phyloP scores from a whole-genome alignment of 768 basidiomycete genomes.

The Amanita fuliginea region DNA sequence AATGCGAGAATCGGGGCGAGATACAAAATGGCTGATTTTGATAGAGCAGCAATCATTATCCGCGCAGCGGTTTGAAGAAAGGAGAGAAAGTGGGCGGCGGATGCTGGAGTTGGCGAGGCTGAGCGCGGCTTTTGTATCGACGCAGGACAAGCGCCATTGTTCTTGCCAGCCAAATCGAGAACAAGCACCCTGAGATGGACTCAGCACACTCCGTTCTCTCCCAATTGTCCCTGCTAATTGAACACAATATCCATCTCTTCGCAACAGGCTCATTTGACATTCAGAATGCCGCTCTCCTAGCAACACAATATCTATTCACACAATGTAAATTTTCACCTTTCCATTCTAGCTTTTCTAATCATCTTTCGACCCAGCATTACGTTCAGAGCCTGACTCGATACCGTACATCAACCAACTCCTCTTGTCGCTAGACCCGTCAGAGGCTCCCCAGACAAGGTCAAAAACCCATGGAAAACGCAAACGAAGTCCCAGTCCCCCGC shows the following conservation, averaged over 20 bases:
- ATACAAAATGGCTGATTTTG: conserved; percentile 58
- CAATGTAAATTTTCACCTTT: conserved; percentile 36
- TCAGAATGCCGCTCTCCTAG: conserved; percentile 45
- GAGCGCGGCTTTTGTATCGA: neutral
- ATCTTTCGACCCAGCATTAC: conserved; percentile 37
- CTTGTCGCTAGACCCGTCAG: conserved; percentile 50
- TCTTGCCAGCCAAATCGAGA: conserved; percentile 2
- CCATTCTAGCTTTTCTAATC: conserved; percentile 6
- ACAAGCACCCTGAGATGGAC: neutral
- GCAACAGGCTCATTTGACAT: conserved; percentile 44
- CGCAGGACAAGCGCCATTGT: neutral
- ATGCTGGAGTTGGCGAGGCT: neutral
- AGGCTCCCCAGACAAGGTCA: conserved; percentile 69
- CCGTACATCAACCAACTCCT: conserved; percentile 58
- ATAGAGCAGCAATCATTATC: conserved; percentile 59
- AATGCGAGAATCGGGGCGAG: conserved; percentile 57
- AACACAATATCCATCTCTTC: conserved; percentile 40
- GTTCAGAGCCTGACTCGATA: conserved; percentile 54
- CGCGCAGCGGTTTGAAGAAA: conserved; percentile 6
- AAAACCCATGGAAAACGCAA: conserved; percentile 40
- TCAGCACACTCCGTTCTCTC: conserved; percentile 25
- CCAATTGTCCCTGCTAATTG: conserved; percentile 42
- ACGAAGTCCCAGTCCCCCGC: conserved; percentile 23
- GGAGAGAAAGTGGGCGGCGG: conserved; percentile 4
- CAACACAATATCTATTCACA: conserved; percentile 71